Percentiles rank a stretch among this genome's conserved stretches.
Conservation (phyloP, 2,329 filamentous ascomycete genomes). For the Beauveria sp. region DNA sequence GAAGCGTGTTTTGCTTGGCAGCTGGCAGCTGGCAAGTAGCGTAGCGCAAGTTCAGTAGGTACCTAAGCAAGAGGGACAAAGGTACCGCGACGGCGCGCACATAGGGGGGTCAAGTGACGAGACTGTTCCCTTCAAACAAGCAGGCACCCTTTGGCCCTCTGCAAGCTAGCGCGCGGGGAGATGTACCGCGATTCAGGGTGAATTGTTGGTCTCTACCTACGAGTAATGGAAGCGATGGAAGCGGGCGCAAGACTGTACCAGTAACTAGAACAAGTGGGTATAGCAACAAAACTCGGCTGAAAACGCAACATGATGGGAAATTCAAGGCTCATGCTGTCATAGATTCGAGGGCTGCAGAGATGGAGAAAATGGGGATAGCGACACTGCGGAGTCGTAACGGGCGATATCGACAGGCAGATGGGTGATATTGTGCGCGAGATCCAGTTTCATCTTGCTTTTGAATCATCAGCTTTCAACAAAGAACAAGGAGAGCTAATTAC, state of each 20-base stretch:
- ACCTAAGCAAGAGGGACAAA: too few relatives aligned
- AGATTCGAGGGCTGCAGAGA: neutral
- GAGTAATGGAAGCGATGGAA: conserved; percentile 1
- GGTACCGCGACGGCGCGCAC: too few relatives aligned
- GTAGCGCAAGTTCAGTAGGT: too few relatives aligned
- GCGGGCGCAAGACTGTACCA: neutral
- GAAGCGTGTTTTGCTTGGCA: neutral
- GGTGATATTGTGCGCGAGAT: neutral
- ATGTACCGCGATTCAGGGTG: neutral
- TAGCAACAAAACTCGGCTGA: neutral
- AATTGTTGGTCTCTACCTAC: neutral
- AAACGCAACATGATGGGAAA: neutral
- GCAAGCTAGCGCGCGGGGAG: conserved; percentile 1
- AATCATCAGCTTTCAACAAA: neutral
- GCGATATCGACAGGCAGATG: neutral
- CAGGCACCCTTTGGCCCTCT: neutral
- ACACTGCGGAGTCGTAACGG: neutral
- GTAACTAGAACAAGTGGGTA: too few relatives aligned
- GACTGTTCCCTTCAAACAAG: neutral
- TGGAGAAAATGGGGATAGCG: neutral
- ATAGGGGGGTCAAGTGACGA: neutral
- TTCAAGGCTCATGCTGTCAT: neutral
- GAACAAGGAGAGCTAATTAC: neutral
- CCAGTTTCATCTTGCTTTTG: neutral
- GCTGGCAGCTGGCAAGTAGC: neutral